Percentiles rank a stretch among this genome's conserved stretches.
Evolutionary conservation across 2,329 filamentous ascomycete genomes (phyloP).

Genomic region (Aspergillus persii): DNA sequence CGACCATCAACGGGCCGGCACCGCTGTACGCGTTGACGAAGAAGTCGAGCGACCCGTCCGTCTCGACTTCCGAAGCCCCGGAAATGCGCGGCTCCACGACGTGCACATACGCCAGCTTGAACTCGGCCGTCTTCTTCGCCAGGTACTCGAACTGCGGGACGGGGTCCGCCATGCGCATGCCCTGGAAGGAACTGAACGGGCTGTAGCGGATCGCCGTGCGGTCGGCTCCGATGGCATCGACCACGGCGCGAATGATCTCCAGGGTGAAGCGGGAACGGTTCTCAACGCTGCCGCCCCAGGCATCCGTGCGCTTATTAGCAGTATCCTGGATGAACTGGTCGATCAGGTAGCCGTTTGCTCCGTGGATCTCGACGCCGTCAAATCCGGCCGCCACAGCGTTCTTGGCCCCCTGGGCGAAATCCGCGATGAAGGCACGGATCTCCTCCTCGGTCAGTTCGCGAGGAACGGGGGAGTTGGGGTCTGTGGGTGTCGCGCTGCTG

Average conservation of each 20-base stretch:
- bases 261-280: constrained; percentile 54
- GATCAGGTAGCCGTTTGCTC: constrained; percentile 51
- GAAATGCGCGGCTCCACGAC: constrained; percentile 57
- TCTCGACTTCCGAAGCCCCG: constrained; percentile 23
- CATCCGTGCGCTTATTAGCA: constrained; percentile 49
- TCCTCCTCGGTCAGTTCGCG: constrained; percentile 38
- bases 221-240: constrained; percentile 45
- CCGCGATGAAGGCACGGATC: constrained; percentile 42
- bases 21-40: constrained; percentile 43
- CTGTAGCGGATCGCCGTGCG: constrained; percentile 49
- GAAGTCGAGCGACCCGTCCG: constrained; percentile 39
- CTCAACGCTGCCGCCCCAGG: constrained; percentile 52
- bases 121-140: constrained; percentile 48
- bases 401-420: constrained; percentile 46
- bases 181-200: constrained; percentile 41
- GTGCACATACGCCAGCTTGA: constrained; percentile 61
- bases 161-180: constrained; percentile 61
- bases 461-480: constrained; percentile 28
- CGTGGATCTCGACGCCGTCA: constrained; percentile 52
- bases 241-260: constrained; percentile 49
- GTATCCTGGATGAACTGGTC: constrained; percentile 52
- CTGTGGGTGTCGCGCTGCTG: constrained; percentile 18
- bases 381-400: constrained; percentile 57
- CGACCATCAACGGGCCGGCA: constrained; percentile 50
- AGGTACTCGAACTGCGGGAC: constrained; percentile 63